These are phyloP conservation scores for Fomitopsis serialis DNA, from an alignment of 768 basidiomycete genomes.

Conservation along the genomic window DNA sequence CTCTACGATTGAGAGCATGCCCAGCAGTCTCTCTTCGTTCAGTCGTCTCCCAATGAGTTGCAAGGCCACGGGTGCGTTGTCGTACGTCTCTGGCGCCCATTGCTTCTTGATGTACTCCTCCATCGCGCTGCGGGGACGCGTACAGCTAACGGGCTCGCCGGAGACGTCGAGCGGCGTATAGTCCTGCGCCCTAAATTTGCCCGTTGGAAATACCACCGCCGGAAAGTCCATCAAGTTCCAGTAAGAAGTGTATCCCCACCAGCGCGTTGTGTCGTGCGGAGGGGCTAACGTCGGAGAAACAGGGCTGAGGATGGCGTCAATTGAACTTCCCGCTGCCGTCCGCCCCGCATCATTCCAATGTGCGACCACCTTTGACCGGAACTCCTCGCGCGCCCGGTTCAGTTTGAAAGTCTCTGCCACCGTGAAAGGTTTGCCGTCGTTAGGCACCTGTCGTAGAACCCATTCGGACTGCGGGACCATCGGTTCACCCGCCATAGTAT, in stretches of 20 bases:
- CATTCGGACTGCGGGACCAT: slow-evolving; percentile 39
- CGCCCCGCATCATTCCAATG: slow-evolving; percentile 40
- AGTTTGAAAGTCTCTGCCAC: slow-evolving; percentile 40
- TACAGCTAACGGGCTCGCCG: not conserved
- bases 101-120: slow-evolving; percentile 32
- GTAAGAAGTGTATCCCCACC: slow-evolving; percentile 47
- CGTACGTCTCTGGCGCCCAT: slow-evolving; percentile 37
- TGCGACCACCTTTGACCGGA: slow-evolving; percentile 33
- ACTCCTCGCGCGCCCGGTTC: slow-evolving; percentile 37
- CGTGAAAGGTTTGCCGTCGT: slow-evolving; percentile 30
- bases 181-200: slow-evolving; percentile 26
- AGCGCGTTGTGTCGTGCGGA: slow-evolving; percentile 42
- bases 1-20: slow-evolving; percentile 38
- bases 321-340: slow-evolving; percentile 37
- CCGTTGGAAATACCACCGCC: slow-evolving; percentile 42
- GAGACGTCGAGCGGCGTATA: slow-evolving; percentile 14
- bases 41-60: slow-evolving; percentile 47
- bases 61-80: slow-evolving; percentile 39
- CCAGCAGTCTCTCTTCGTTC: slow-evolving; percentile 45
- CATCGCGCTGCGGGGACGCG: slow-evolving; percentile 25
- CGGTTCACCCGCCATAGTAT: slow-evolving; percentile 31
- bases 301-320: slow-evolving; percentile 45
- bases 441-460: slow-evolving; percentile 35
- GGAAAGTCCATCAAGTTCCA: slow-evolving; percentile 51
- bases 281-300: slow-evolving; percentile 42